These are phyloP conservation scores for Coprinopsis sp. DNA, from an alignment of 768 basidiomycete species.

Conservation along the genomic window DNA sequence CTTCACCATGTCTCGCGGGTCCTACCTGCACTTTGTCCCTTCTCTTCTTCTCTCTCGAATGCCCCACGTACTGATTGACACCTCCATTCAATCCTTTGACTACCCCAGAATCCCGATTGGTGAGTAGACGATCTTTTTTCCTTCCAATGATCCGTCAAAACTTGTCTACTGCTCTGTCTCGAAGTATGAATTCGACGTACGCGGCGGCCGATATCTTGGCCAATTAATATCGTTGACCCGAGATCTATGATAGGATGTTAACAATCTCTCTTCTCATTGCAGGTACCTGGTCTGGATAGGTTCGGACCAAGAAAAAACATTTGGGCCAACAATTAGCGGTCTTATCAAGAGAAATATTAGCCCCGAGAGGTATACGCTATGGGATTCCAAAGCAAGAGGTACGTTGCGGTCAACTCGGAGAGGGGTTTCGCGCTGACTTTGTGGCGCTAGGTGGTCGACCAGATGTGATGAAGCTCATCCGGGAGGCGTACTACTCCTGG, in stretches of 20 bases:
- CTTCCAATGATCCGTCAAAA: constrained; percentile 10
- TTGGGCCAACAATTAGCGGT: constrained; percentile 72
- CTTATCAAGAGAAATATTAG: constrained; percentile 65
- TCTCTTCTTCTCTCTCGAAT: constrained; percentile 1
- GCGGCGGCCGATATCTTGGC: no score
- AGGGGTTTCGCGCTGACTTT: background rate
- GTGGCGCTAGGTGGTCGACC: constrained; percentile 54
- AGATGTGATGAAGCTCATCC: constrained; percentile 73
- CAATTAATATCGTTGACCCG: no score
- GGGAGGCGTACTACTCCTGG: constrained; percentile 72
- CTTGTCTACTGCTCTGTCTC: background rate
- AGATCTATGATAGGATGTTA: no score
- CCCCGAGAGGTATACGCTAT: constrained; percentile 67
- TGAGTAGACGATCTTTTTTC: constrained; percentile 18
- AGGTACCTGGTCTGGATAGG: constrained; percentile 86
- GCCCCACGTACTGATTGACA: no score
- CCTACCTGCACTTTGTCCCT: constrained; percentile 9
- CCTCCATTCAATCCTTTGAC: constrained; percentile 7
- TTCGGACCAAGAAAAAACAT: constrained; percentile 82
- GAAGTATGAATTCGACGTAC: background rate
- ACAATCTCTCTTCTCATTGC: background rate
- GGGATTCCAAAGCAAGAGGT: constrained; percentile 76
- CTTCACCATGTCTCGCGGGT: no score
- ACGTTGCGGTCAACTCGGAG: constrained; percentile 4
- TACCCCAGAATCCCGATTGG: constrained; percentile 43